Evolutionary conservation across 352 stramenopile species (phyloP), one percentile per base, ranked within the genome.

Genomic region (Globisporangium paroecandrum): DNA sequence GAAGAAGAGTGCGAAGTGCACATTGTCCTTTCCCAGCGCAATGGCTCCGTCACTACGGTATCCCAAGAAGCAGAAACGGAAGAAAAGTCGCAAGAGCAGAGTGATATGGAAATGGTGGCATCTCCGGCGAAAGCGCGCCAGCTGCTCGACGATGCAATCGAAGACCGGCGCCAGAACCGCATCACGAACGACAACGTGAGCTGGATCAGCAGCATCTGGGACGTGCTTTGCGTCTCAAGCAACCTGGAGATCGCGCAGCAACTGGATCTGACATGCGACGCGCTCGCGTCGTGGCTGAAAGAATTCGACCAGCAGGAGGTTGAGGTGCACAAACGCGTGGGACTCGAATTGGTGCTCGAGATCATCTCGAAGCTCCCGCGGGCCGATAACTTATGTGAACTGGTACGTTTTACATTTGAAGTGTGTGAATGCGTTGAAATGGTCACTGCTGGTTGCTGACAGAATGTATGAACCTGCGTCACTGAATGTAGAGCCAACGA

Each of bases 251-350:
- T 85, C 20, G 64, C 65, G 3, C 80, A 76, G 65, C 69, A 73
- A 9, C 32, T 87, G 20, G 81, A 87, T 22, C 7, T 76, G 36
- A 77, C 74, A 29, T 68, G 74, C 22, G 72, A 82, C 51, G 77
- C 79, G 47, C 59, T 85, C 18, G 76, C 65, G 0, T 70, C 59
- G 15, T 87, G 79, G 79, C 55, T 74, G 25, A 76, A 69, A 4
- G 55, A 61, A 9, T 27, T 69, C 3, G 57, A 67, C 20, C 47
- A 49, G 0, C 55, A 57, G 12, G 56, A 68, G 15, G 61, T 58
- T 0, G 34, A 22, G 0, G 6, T 22, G 32, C 55, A 76, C 60
- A 29, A 74, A 20, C 41, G 69, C 2, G 49, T 75, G n/a, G 62
- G 25, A 0, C 49, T 75, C 49, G 68, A 72, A 22, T n/a, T 67